Percentiles rank a stretch among this genome's conserved stretches.
These are phyloP conservation scores for Blastobotrys indianensis DNA, from an alignment of 1,139 yeast species.

Conservation along the genomic window DNA sequence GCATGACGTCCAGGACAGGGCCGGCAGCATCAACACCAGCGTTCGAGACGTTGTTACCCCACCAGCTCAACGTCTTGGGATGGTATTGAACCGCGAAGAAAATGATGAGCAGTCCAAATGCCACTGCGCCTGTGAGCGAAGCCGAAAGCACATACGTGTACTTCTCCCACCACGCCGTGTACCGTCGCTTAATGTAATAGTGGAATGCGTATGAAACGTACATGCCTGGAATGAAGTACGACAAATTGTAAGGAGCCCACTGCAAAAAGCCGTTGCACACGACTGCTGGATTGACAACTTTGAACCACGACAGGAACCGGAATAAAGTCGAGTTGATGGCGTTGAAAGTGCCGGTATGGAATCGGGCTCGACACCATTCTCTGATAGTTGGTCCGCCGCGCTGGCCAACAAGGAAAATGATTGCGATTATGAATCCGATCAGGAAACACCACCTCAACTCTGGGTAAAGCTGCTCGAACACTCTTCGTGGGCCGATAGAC, in stretches of 20 bases:
- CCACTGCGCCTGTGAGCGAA: slow-evolving; percentile 49
- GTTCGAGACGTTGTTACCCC: slow-evolving; percentile 48
- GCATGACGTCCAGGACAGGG: slow-evolving; percentile 17
- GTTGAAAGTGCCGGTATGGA: slow-evolving; percentile 4
- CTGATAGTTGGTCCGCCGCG: slow-evolving; percentile 41
- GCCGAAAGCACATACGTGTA: slow-evolving; percentile 50
- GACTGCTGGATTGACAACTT: slow-evolving; percentile 47
- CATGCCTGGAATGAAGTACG: slow-evolving; percentile 47
- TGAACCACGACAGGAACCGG: slow-evolving; percentile 39
- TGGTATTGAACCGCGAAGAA: slow-evolving; percentile 49
- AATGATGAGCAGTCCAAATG: slow-evolving; percentile 36
- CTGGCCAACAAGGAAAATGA: slow-evolving; percentile 47
- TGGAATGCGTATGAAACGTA: slow-evolving; percentile 48
- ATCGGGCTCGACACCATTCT: slow-evolving; percentile 30
- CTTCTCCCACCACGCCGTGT: slow-evolving; percentile 45
- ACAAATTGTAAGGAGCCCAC: slow-evolving; percentile 47
- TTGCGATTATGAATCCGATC: slow-evolving; percentile 40
- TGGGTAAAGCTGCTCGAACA: slow-evolving; percentile 45
- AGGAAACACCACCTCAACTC: slow-evolving; percentile 40
- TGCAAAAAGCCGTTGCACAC: slow-evolving; percentile 40
- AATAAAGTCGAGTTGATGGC: slow-evolving; percentile 16
- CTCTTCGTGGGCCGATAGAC: slow-evolving; percentile 57
- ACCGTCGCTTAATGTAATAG: slow-evolving; percentile 46
- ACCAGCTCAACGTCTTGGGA: slow-evolving; percentile 43
- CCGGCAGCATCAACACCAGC: slow-evolving; percentile 41